Percentiles rank a stretch among this genome's conserved stretches.
Conservation (phyloP, 1,284 basidiomycete genomes). For the Ceratobasidium sp. region DNA sequence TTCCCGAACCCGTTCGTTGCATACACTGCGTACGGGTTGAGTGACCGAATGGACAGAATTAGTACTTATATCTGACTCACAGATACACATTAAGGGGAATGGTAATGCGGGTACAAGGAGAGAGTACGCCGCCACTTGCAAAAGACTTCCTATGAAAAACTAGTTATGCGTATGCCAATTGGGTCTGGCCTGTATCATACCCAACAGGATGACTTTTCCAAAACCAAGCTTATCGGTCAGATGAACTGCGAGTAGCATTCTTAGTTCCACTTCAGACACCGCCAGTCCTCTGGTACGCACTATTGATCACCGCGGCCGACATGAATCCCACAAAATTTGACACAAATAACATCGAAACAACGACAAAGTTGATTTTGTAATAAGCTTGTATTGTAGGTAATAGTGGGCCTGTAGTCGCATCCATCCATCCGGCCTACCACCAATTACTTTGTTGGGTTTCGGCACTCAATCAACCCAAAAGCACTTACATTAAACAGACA, state of each 20-base stretch:
- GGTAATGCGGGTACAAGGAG: too few relatives aligned
- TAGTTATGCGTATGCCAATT: too few relatives aligned
- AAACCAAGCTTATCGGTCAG: constrained; percentile 64
- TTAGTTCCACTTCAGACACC: constrained; percentile 57
- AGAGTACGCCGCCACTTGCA: too few relatives aligned
- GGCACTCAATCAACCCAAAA: background rate
- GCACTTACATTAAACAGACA: constrained; percentile 25
- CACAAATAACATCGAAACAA: constrained; percentile 60
- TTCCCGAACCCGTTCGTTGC: constrained; percentile 46
- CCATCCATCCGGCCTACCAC: constrained; percentile 59
- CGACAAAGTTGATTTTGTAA: constrained; percentile 56
- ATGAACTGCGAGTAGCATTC: constrained; percentile 50
- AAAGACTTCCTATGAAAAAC: too few relatives aligned
- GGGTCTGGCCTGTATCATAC: too few relatives aligned
- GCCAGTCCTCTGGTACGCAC: constrained; percentile 57
- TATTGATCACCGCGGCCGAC: background rate
- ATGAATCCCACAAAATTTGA: constrained; percentile 50
- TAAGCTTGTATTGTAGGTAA: constrained; percentile 61
- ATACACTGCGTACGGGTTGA: too few relatives aligned
- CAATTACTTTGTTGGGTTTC: background rate
- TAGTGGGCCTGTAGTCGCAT: constrained; percentile 60
- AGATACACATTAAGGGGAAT: too few relatives aligned
- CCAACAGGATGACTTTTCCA: constrained; percentile 56
- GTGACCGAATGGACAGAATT: too few relatives aligned
- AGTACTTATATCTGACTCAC: too few relatives aligned